Base-by-base conservation (phyloP, 2,329 filamentous ascomycete species). In the Botrytis paeoniae region DNA sequence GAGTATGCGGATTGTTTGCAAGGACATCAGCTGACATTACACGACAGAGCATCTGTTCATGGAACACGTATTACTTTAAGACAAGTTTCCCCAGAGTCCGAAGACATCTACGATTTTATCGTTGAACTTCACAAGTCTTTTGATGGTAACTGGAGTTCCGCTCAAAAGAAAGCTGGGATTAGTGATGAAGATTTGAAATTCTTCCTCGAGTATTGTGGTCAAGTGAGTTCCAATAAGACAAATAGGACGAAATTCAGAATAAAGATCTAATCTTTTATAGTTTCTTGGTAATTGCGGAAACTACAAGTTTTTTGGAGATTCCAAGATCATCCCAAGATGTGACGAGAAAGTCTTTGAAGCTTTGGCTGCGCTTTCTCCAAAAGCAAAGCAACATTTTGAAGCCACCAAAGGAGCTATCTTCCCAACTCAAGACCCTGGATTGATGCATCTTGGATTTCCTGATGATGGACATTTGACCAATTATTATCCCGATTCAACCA, bases 281-380 rank as follows among this genome's bases (percentile, higher is more conserved):
- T 94, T 96, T 81, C 85, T 96, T 4, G 92, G 92, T 62, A 96
- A 95, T 80, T 87, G 86, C 75, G 80, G 93, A 75, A 96, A 96
- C 82, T 96, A 95, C 84, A 95, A 95, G 84, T 92, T 92, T 77
- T 95, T 95, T 79, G 93, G 93, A 61, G 93, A 96, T 82, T 89
- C 91, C 78, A 96, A 96, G 81, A 95, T 96, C 80, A 87, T 96
- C 73, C 93, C 93, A 3, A 87, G 92, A 77, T 89, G 92, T 79
- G 85, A 86, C 10, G 87, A 90, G 77, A 87, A 88, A 73, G 87
- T 86, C 8, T 87, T 95, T 74, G 86, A 88, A 69, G 87, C 90
- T 74, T 85, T 95, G 48, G 90, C 91, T 62, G 86, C 87, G 25
- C 86, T 86, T 25, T 83, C 83, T 0, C 83, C 88, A 3, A 88